Conservation (phyloP, 78 protist species). For the Chrysochromulina parva region DNA sequence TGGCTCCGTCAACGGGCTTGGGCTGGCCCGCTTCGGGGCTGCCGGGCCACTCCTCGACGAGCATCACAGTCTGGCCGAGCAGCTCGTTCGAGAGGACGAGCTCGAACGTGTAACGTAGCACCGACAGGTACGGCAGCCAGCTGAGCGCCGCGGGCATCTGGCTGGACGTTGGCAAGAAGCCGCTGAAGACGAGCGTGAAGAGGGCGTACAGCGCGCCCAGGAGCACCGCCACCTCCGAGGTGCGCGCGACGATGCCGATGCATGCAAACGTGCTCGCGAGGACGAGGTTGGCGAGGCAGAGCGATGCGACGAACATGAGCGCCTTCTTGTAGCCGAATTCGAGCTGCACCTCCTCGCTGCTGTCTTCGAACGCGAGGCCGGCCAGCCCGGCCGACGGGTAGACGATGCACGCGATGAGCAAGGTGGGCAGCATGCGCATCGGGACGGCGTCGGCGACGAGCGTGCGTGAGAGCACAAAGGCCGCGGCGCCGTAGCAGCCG, state of each 20-base stretch:
- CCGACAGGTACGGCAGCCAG: background rate
- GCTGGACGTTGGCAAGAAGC: background rate
- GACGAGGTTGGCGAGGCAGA: background rate
- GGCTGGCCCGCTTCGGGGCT: no score
- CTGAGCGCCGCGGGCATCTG: background rate
- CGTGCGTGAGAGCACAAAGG: background rate
- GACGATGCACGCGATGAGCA: background rate
- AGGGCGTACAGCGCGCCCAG: background rate
- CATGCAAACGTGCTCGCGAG: no score
- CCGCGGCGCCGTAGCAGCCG: conserved; percentile 10
- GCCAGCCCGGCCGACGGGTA: background rate
- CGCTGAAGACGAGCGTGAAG: background rate
- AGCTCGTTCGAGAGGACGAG: background rate
- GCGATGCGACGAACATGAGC: background rate
- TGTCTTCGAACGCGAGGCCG: no score
- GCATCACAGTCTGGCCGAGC: background rate
- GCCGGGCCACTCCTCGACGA: background rate
- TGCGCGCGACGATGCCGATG: background rate
- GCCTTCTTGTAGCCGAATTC: background rate
- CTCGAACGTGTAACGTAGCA: background rate
- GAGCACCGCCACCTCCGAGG: background rate
- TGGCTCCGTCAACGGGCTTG: no score
- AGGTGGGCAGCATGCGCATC: background rate
- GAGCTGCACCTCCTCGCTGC: no score
- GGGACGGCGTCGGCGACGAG: background rate